Evolutionary conservation across 1,139 yeast species (phyloP).

Genomic region (Geotrichum reessii): DNA sequence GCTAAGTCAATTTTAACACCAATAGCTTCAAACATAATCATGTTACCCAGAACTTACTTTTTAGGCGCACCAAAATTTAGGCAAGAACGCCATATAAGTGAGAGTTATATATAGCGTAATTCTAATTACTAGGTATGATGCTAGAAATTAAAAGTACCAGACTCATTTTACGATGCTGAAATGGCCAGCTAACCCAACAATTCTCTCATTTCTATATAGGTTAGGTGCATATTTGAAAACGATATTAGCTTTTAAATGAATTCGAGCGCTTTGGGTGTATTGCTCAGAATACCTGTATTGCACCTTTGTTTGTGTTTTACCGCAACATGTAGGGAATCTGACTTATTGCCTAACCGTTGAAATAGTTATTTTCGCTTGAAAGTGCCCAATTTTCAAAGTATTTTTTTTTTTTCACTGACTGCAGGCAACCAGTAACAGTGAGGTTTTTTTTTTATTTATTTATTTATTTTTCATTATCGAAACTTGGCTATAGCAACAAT

Average conservation of each 20-base stretch:
- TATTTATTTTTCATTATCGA: background rate
- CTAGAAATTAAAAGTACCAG: too few relatives aligned
- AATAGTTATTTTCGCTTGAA: background rate
- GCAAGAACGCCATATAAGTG: too few relatives aligned
- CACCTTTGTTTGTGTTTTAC: background rate
- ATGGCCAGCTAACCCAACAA: too few relatives aligned
- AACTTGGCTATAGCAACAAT: background rate
- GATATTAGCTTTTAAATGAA: background rate
- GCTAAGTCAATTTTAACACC: too few relatives aligned
- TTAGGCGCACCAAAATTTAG: too few relatives aligned
- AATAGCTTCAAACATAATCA: too few relatives aligned
- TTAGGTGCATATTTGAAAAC: background rate
- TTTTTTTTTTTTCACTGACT: too few relatives aligned
- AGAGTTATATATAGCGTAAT: too few relatives aligned
- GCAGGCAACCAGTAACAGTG: background rate
- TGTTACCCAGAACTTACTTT: too few relatives aligned
- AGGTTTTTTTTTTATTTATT: background rate
- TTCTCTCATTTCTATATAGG: background rate
- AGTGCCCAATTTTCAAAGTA: background rate
- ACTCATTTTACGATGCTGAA: too few relatives aligned
- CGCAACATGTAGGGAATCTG: background rate
- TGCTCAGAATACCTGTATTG: background rate
- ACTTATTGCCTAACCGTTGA: background rate
- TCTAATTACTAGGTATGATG: too few relatives aligned
- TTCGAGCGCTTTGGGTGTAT: too few relatives aligned